These are phyloP conservation scores for Diutina siamensis DNA, from an alignment of 1,139 yeast genomes.

Conservation along the genomic window DNA sequence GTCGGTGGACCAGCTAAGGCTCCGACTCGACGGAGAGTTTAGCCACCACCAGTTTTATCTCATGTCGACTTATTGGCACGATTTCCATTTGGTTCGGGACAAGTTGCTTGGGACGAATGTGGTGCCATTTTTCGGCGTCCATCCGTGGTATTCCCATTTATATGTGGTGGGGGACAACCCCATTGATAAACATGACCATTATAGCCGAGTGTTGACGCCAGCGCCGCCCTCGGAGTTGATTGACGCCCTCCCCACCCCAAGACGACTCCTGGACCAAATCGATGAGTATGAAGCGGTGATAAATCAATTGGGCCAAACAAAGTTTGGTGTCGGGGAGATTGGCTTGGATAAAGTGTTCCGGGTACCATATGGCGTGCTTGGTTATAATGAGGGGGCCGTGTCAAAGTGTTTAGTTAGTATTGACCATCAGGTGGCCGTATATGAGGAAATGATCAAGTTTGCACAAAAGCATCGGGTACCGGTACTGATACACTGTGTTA, in stretches of 20 bases:
- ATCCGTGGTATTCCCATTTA: constrained; percentile 82
- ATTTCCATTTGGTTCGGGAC: neutral
- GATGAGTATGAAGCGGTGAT: constrained; percentile 12
- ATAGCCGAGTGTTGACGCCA: constrained; percentile 37
- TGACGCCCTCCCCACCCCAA: constrained; percentile 50
- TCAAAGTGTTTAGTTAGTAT: constrained; percentile 41
- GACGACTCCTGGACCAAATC: constrained; percentile 29
- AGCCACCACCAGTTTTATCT: neutral
- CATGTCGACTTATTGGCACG: constrained; percentile 2
- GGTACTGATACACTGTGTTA: constrained; percentile 78
- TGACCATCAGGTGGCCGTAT: constrained; percentile 51
- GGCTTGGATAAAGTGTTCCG: constrained; percentile 76
- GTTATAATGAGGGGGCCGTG: constrained; percentile 12
- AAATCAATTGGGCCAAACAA: constrained; percentile 12
- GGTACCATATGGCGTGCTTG: constrained; percentile 34
- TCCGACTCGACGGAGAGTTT: neutral
- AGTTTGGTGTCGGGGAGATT: constrained; percentile 63
- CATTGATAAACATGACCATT: constrained; percentile 36
- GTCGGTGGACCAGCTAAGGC: neutral
- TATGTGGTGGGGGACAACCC: constrained; percentile 21
- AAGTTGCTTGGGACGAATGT: constrained; percentile 13
- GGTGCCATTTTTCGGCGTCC: constrained; percentile 67
- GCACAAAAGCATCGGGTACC: constrained; percentile 40
- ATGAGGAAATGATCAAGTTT: constrained; percentile 38
- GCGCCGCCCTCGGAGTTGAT: constrained; percentile 31